Percentiles rank a stretch among this genome's conserved stretches.
Evolutionary conservation across 768 basidiomycete genomes (phyloP).

Genomic region (Lentinula sp.): DNA sequence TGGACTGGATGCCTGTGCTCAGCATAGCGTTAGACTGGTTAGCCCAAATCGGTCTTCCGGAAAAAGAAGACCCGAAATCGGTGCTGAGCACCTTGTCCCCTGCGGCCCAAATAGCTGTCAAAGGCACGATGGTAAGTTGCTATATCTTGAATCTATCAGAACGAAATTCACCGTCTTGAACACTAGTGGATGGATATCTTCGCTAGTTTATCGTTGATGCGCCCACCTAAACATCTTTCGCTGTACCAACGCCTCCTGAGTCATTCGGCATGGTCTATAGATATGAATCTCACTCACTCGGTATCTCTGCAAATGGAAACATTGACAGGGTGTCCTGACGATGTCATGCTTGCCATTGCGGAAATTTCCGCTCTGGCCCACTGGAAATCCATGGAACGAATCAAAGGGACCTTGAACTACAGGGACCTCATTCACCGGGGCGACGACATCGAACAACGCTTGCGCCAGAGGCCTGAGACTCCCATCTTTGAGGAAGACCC

Average conservation of each 20-base stretch:
- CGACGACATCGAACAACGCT: conserved; percentile 60
- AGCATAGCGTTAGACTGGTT: conserved; percentile 75
- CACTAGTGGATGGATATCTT: conserved; percentile 75
- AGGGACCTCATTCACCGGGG: conserved; percentile 73
- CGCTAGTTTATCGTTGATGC: conserved; percentile 53
- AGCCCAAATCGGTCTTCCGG: conserved; percentile 53
- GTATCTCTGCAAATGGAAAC: conserved; percentile 55
- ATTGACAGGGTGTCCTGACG: conserved; percentile 75
- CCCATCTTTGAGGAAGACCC: conserved; percentile 25
- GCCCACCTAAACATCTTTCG: conserved; percentile 57
- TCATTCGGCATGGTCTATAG: conserved; percentile 42
- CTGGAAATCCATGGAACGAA: conserved; percentile 66
- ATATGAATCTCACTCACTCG: conserved; percentile 26
- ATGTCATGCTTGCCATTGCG: conserved; percentile 68
- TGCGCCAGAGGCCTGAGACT: conserved; percentile 36
- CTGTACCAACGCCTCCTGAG: conserved; percentile 66
- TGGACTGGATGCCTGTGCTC: conserved; percentile 68
- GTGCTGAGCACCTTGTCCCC: conserved; percentile 49
- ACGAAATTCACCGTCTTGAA: conserved; percentile 3
- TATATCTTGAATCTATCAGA: conserved; percentile 10
- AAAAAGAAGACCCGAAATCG: conserved; percentile 58
- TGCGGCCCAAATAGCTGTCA: conserved; percentile 54
- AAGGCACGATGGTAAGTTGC: conserved; percentile 63
- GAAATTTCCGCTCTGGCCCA: conserved; percentile 67
- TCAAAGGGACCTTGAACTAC: conserved; percentile 62